Evolutionary conservation across 1,139 yeast species (phyloP), one percentile per base, ranked within the genome.

Genomic region (Yamadazyma membranifaciens): DNA sequence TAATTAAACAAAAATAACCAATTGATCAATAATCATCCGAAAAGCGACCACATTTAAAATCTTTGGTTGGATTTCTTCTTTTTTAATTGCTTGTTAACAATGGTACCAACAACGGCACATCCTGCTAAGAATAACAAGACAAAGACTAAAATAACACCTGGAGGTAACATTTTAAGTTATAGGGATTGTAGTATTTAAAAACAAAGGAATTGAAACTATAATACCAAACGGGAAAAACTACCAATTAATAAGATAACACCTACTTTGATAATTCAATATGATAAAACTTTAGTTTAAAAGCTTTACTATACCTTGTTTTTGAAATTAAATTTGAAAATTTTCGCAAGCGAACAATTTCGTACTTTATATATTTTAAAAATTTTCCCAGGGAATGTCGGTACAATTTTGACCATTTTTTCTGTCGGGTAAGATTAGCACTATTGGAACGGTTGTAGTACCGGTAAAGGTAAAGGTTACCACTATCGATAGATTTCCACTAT

Each of bases 61-160:
- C 77, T 71, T 61, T 69, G 74, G 65, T 68, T 63, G 48, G 75
- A 56, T 62, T 72, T 72, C 55, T 54, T 72, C 37, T 68, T 66
- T 62, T 66, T 68, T 47, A 71, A 41, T 50, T 54, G 61, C 67
- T 69, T 72, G 41, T 58, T 62, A 53, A 66, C 46, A 47, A 57
- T 52, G 45, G 71, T 60, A 54, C 65, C 69, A 44, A 50, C 45
- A 40, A 72, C 51, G 49, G 67, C 71, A 50, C 57, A 50, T 55
- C 58, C 60, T 48, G 73, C 75, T 56, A 63, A 63, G 63, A 71
- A 71, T 45, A 72, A 46, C 54, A 72, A 67, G 52, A 68, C 70
- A 60, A 72, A 72, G 51, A 72, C 78, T 57, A 72, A 63, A 56
- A 72, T 72, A 66, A 72, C 78, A 66, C 78, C 78, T 35, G 76